These are phyloP conservation scores for Rubia tinctorum DNA, from an alignment of 305 asterid species.

Conservation along the genomic window DNA sequence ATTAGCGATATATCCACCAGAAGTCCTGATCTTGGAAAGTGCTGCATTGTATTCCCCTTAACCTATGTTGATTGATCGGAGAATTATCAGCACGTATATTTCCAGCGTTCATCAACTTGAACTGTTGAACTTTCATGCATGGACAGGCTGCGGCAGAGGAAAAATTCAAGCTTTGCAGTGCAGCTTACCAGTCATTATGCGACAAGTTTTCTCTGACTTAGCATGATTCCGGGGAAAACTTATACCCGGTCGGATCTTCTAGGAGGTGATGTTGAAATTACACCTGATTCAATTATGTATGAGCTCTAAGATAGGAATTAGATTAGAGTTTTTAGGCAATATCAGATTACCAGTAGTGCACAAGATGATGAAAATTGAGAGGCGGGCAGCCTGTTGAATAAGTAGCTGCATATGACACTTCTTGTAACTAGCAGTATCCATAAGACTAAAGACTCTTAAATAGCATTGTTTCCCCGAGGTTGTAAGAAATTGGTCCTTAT, in stretches of 20 bases:
- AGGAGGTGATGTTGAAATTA: not conserved
- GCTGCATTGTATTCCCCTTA: not conserved
- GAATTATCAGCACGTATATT: not conserved
- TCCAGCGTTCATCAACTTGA: not conserved
- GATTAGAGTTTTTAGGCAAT: slow-evolving; percentile 6
- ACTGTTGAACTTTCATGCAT: slow-evolving; percentile 10
- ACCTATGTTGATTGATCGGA: not conserved
- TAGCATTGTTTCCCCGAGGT: no score
- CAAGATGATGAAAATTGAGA: slow-evolving; percentile 1
- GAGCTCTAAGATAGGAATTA: slow-evolving; percentile 12
- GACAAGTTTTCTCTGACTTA: slow-evolving; percentile 46
- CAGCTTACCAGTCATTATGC: slow-evolving; percentile 83
- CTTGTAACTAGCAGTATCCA: not conserved
- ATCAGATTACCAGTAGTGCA: not conserved
- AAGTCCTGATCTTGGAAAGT: not conserved
- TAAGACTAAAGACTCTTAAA: no score
- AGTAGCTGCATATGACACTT: not conserved
- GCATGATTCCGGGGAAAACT: not conserved
- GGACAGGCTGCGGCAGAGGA: slow-evolving; percentile 79
- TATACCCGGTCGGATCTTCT: not conserved
- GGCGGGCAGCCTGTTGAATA: not conserved
- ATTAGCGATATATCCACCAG: no score
- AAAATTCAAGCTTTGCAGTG: slow-evolving; percentile 90
- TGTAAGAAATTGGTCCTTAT: no score
- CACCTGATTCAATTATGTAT: not conserved